Conservation (phyloP, 495 filamentous ascomycete genomes). For the Haplographium delicatum region DNA sequence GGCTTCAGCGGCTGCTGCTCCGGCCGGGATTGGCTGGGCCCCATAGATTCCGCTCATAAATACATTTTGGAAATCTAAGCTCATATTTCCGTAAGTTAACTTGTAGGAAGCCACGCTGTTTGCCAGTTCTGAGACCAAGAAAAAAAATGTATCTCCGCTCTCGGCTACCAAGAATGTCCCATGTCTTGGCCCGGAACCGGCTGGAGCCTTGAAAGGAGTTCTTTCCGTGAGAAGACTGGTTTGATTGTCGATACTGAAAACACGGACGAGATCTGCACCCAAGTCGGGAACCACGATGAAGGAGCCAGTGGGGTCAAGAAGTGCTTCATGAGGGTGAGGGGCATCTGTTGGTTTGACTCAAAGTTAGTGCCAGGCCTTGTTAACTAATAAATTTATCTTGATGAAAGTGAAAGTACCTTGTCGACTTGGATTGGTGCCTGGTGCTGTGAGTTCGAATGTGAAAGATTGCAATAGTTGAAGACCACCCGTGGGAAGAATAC, state of each 20-base stretch:
- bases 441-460: slow-evolving; percentile 43
- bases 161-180: slow-evolving; percentile 50
- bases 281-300: slow-evolving; percentile 68
- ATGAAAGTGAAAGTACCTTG: no score
- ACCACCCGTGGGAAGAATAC: slow-evolving; percentile 10
- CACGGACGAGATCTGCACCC: slow-evolving; percentile 62
- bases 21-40: slow-evolving; percentile 27
- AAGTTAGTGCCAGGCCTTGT: no score
- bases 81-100: slow-evolving; percentile 47
- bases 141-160: slow-evolving; percentile 47
- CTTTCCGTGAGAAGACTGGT: slow-evolving; percentile 32
- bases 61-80: slow-evolving; percentile 40
- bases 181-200: slow-evolving; percentile 64
- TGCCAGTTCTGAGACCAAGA: slow-evolving; percentile 57
- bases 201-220: slow-evolving; percentile 27
- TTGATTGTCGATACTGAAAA: slow-evolving; percentile 49
- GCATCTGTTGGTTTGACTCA: no score
- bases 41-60: slow-evolving; percentile 38
- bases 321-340: slow-evolving; percentile 65
- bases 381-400: no score
- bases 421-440: slow-evolving; percentile 44
- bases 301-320: slow-evolving; percentile 62
- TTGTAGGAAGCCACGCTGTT: slow-evolving; percentile 54
- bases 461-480: slow-evolving; percentile 41
- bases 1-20: slow-evolving; percentile 53